These are phyloP conservation scores for Cadophora gregata DNA, from an alignment of 2,329 filamentous ascomycete genomes.

Conservation along the genomic window DNA sequence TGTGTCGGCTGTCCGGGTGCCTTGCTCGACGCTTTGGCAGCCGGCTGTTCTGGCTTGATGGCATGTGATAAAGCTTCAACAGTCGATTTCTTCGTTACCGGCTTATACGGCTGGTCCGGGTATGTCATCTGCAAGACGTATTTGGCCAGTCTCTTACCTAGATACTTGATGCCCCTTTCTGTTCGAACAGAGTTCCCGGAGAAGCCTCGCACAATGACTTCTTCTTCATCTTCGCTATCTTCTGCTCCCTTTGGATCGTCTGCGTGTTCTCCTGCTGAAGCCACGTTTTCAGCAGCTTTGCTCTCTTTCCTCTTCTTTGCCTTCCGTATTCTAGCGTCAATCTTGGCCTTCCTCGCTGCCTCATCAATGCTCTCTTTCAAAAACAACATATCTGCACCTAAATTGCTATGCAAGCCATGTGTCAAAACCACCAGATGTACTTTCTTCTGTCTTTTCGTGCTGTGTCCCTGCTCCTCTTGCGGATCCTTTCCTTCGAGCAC, in stretches of 20 bases:
- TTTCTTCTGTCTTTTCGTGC: conserved; percentile 68
- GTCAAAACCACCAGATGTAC: conserved; percentile 92
- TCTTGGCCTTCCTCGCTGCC: conserved; percentile 74
- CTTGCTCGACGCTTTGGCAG: conserved; percentile 46
- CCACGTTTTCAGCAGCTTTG: conserved; percentile 35
- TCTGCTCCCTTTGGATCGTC: conserved; percentile 27
- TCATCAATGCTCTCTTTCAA: conserved; percentile 97
- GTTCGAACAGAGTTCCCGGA: conserved; percentile 89
- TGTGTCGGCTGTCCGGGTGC: conserved; percentile 59
- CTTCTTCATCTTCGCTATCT: conserved; percentile 68
- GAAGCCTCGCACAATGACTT: conserved; percentile 89
- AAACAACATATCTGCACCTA: conserved; percentile 95
- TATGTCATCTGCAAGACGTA: conserved; percentile 90
- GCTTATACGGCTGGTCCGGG: conserved; percentile 88
- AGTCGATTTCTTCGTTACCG: conserved; percentile 57
- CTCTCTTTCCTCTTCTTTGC: conserved; percentile 52
- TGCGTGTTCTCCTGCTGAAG: conserved; percentile 26
- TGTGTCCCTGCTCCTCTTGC: conserved; percentile 33
- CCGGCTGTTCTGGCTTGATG: conserved; percentile 44
- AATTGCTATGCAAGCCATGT: conserved; percentile 93
- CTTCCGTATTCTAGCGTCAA: conserved; percentile 68
- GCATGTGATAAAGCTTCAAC: conserved; percentile 50
- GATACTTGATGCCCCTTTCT: conserved; percentile 94
- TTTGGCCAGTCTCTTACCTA: conserved; percentile 92
- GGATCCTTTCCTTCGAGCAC: conserved; percentile 27